Conservation (phyloP, 163 green algal species). For the Scenedesmus sp. region DNA sequence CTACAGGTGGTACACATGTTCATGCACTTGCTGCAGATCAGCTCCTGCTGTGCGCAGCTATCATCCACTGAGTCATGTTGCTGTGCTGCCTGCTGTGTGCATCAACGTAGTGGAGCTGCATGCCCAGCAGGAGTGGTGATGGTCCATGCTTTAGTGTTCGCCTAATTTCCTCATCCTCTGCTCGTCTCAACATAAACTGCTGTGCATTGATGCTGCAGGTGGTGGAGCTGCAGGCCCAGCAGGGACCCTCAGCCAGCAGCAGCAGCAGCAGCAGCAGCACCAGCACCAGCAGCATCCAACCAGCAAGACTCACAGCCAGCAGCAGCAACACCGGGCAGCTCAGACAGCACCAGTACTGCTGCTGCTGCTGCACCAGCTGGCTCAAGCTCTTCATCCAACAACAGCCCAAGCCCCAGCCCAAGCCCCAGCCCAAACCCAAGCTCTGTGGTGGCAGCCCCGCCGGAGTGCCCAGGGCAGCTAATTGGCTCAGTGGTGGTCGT, state of each 20-base stretch:
- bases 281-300: neutral
- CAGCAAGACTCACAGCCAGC: neutral
- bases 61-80: neutral
- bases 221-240: conserved; percentile 6
- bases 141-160: too few relatives aligned
- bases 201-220: neutral
- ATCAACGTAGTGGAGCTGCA: too few relatives aligned
- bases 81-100: neutral
- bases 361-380: neutral
- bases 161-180: too few relatives aligned
- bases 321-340: neutral
- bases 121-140: too few relatives aligned
- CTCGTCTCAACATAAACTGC: neutral
- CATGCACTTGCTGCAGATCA: neutral
- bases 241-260: neutral
- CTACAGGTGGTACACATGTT: neutral
- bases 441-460: neutral
- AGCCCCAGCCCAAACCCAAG: neutral
- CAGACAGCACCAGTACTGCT: too few relatives aligned
- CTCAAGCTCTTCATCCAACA: neutral
- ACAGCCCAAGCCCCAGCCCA: neutral
- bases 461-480: neutral
- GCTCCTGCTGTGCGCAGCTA: neutral
- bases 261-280: neutral
- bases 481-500: neutral